Conservation (phyloP, 495 filamentous ascomycete genomes). For the Terfezia claveryi region DNA sequence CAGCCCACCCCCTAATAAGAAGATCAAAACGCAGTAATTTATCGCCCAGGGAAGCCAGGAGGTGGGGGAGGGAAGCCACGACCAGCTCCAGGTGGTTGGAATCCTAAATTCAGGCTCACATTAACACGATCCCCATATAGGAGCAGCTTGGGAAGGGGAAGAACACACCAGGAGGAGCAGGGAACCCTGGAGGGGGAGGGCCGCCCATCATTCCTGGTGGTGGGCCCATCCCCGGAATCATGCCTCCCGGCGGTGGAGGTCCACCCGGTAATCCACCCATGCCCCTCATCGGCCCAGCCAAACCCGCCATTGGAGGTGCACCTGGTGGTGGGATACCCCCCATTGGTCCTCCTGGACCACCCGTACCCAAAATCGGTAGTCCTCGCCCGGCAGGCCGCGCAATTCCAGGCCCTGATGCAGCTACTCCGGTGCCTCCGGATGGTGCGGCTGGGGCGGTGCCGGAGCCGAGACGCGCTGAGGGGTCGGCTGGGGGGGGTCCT, state of each 20-base stretch:
- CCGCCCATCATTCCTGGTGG: constrained; percentile 43
- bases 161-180: constrained; percentile 27
- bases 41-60: constrained; percentile 58
- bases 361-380: constrained; percentile 46
- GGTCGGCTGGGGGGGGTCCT: constrained; percentile 87
- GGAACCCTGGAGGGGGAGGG: constrained; percentile 22
- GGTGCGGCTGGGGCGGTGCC: constrained; percentile 25
- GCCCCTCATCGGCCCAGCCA: constrained; percentile 17
- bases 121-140: constrained; percentile 20
- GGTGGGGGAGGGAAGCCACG: constrained; percentile 45
- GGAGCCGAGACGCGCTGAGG: constrained; percentile 67
- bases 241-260: constrained; percentile 45
- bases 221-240: constrained; percentile 39
- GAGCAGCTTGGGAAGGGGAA: constrained; percentile 20
- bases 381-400: constrained; percentile 82
- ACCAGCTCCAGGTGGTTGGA: constrained; percentile 50
- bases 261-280: constrained; percentile 53
- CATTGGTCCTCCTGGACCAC: constrained; percentile 7
- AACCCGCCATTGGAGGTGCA: constrained; percentile 9
- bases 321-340: constrained; percentile 14
- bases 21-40: constrained; percentile 17
- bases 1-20: not conserved
- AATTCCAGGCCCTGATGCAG: constrained; percentile 65
- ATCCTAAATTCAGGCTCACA: constrained; percentile 12
- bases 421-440: constrained; percentile 29